These are phyloP conservation scores for Trichoderma parareesei DNA, from an alignment of 495 filamentous ascomycete genomes.

Conservation along the genomic window DNA sequence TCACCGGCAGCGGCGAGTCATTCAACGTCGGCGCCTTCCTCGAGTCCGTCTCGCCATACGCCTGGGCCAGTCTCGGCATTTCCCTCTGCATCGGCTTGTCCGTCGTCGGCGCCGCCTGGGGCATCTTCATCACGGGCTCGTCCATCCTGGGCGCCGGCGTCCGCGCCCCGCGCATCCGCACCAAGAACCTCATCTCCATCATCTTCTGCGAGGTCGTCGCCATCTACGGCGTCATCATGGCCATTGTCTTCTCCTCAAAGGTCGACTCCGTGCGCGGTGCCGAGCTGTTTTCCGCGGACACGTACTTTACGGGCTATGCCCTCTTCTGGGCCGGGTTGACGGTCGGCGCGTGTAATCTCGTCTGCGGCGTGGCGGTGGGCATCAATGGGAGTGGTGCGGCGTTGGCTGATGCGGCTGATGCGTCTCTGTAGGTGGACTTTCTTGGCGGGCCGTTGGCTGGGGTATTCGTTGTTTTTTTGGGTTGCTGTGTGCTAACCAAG, in stretches of 20 bases:
- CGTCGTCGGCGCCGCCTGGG: constrained; percentile 96
- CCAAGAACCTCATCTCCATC: constrained; percentile 99
- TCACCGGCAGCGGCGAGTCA: constrained; percentile 87
- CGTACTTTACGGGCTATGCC: constrained; percentile 93
- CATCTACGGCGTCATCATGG: constrained; percentile 99
- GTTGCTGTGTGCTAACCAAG: not conserved
- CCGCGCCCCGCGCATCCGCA: constrained; percentile 89
- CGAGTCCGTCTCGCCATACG: constrained; percentile 87
- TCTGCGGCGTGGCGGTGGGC: constrained; percentile 94
- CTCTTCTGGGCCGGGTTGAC: constrained; percentile 94
- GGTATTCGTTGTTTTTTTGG: not conserved
- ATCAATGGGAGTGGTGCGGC: constrained; percentile 98
- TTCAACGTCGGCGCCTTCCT: constrained; percentile 97
- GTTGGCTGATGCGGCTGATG: constrained; percentile 89
- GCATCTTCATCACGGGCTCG: constrained; percentile 98
- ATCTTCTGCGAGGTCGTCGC: constrained; percentile 99
- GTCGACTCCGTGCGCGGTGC: constrained; percentile 56
- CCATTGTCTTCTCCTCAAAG: constrained; percentile 92
- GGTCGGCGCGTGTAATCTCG: constrained; percentile 87
- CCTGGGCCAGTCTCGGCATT: constrained; percentile 87
- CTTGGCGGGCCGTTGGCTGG: not conserved
- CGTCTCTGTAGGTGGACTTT: constrained; percentile 64
- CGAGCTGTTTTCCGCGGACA: constrained; percentile 58
- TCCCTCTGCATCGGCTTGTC: constrained; percentile 91
- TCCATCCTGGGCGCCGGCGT: constrained; percentile 97